Percentiles rank a stretch among this genome's conserved stretches.
phyloP scores from a whole-genome alignment of 768 basidiomycete species.

The Collybiopsis luxurians region DNA sequence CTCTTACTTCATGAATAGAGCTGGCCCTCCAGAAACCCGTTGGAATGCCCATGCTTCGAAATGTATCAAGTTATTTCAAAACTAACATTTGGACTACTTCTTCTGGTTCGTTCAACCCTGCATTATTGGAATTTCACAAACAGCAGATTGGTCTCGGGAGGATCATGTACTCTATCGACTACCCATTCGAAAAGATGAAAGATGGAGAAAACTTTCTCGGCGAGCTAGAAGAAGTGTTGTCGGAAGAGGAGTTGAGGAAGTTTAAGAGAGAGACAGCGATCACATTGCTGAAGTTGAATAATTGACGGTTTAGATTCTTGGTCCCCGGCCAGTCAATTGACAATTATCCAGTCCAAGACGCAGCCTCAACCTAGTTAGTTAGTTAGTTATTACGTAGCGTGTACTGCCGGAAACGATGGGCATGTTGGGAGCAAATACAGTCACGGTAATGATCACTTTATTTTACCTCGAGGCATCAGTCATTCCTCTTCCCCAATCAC shows the following conservation, averaged over 20 bases:
- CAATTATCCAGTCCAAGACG: no score
- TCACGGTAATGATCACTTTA: no score
- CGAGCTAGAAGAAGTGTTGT: constrained; percentile 4
- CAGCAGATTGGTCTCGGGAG: constrained; percentile 35
- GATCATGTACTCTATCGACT: constrained; percentile 41
- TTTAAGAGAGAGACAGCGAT: constrained; percentile 4
- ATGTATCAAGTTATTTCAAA: constrained; percentile 34
- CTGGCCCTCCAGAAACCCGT: neutral
- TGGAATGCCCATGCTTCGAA: no score
- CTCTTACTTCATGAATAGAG: neutral
- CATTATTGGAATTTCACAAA: constrained; percentile 35
- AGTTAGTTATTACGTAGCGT: no score
- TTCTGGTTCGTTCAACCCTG: constrained; percentile 38
- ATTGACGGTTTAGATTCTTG: no score
- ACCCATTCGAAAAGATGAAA: constrained; percentile 23
- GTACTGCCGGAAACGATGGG: no score
- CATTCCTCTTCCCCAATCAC: no score
- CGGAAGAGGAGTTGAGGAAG: neutral
- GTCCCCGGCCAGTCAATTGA: no score
- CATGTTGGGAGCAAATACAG: no score
- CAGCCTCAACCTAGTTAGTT: no score
- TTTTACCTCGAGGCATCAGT: no score
- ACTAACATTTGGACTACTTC: constrained; percentile 39
- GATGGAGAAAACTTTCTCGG: constrained; percentile 5
- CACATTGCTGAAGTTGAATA: constrained; percentile 3